Base-by-base conservation (phyloP, 768 basidiomycete genomes). In the Kwoniella botswanensis region DNA sequence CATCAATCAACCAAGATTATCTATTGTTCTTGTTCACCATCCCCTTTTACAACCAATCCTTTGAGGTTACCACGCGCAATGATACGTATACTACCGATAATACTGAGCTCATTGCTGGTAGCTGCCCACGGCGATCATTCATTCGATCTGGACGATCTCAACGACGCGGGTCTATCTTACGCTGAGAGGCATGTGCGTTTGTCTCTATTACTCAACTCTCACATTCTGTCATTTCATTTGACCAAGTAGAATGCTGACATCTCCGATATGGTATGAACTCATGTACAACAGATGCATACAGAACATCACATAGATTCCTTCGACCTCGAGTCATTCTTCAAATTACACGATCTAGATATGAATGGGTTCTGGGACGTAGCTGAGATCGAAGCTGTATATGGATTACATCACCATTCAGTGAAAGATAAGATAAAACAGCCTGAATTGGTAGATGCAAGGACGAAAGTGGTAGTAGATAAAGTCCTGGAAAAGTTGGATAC, bases 311-410 rank as follows among this genome's bases (percentile, higher is more conserved):
- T 83, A 57, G 82, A 82, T 66, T 76, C 76, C 10, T 84, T 88
- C 89, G 52, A 96, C 93, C 75, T 94, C 91, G 86, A 89, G 76
- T 92, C 93, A 82, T 99, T 99, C 88, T 96, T 97, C 88, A 90
- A 92, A 71, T 86, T 99, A 13, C 96, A 99, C 84, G 96, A 99
- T 85, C 86, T 99, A 68, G 90, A 98, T 84, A 86, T 89, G 42
- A 89, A 98, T 79, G 93, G 93, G 0, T 78, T 88, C 64, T 93
- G 93, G 90, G 90, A 93, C 81, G 86, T 86, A 69, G 90, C 90
- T 65, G 96, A 99, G 83, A 91, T 99, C 71, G 92, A 97, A 83
- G 94, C 94, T 21, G 89, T 99, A 50, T 99, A 99, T 75, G 96
- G 96, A 64, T 91, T 98, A 9, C 94, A 97, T 82, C 95, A 98